These are phyloP conservation scores for Mucuna pruriens DNA, from an alignment of 306 rosid genomes.

Conservation along the genomic window DNA sequence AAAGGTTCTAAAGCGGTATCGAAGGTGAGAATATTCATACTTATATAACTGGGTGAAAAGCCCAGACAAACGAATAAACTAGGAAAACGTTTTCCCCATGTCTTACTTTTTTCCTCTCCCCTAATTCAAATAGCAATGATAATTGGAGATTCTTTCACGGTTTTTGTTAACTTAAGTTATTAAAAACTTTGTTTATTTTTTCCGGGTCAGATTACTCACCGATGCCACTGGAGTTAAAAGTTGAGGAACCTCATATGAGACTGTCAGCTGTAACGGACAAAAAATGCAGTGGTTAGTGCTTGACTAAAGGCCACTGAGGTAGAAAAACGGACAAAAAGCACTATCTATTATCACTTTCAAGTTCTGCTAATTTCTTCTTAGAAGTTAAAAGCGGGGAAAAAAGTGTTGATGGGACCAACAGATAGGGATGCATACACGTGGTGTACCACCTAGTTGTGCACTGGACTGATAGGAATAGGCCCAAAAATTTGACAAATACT, in stretches of 20 bases:
- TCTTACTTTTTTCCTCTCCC: not conserved
- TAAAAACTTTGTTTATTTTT: not conserved
- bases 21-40: not conserved
- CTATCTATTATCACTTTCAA: not conserved
- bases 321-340: slow-evolving; percentile 26
- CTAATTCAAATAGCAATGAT: not conserved
- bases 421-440: slow-evolving; percentile 23
- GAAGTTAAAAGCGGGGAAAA: slow-evolving; percentile 25
- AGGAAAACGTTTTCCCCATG: not conserved
- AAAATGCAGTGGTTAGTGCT: slow-evolving; percentile 45
- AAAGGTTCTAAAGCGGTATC: slow-evolving; percentile 23
- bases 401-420: slow-evolving; percentile 10
- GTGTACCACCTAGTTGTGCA: slow-evolving; percentile 26
- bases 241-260: slow-evolving; percentile 93
- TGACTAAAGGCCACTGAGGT: slow-evolving; percentile 19
- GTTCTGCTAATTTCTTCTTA: slow-evolving; percentile 21
- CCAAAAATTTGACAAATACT: slow-evolving; percentile 23
- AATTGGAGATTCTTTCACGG: not conserved
- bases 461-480: slow-evolving; percentile 28
- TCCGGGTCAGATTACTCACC: slow-evolving; percentile 54
- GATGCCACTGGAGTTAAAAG: slow-evolving; percentile 90
- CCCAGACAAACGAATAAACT: slow-evolving; percentile 6
- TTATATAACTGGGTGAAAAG: slow-evolving; percentile 17
- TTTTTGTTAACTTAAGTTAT: slow-evolving; percentile 11
- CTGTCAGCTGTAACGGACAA: slow-evolving; percentile 72